Percentiles rank a stretch among this genome's conserved stretches.
Conservation (phyloP, 768 basidiomycete species). For the Macrocybe gigantea region DNA sequence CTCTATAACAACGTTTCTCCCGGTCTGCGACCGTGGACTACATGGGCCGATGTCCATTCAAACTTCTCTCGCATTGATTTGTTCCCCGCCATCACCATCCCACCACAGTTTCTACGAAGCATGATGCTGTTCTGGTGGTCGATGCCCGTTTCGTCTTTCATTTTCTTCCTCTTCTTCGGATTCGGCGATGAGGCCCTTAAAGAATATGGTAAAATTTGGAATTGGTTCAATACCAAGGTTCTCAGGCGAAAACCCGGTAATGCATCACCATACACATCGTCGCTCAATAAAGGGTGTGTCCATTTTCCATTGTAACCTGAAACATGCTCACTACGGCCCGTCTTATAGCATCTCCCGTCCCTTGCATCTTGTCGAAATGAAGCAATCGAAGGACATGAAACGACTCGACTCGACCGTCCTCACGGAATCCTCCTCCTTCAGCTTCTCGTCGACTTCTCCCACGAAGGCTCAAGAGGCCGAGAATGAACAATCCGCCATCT, state of each 20-base stretch:
- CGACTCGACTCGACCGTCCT: background rate
- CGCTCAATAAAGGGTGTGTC: background rate
- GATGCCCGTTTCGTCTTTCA: background rate
- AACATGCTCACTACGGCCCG: background rate
- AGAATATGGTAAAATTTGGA: background rate
- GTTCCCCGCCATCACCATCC: too few relatives aligned
- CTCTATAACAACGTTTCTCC: constrained; percentile 15
- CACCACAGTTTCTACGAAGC: constrained; percentile 22
- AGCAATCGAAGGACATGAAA: background rate
- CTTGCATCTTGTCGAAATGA: constrained; percentile 4
- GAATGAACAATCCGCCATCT: background rate
- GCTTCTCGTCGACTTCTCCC: background rate
- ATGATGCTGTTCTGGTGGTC: background rate
- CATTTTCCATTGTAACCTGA: background rate
- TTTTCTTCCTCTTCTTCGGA: too few relatives aligned
- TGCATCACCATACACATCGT: background rate
- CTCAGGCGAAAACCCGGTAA: background rate
- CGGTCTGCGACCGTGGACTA: constrained; percentile 4
- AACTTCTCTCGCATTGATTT: constrained; percentile 10
- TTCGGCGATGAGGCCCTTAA: too few relatives aligned
- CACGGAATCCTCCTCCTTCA: background rate
- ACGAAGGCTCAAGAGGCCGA: constrained; percentile 4
- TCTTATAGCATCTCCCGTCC: background rate
- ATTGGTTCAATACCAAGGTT: background rate
- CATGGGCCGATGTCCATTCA: constrained; percentile 19